Percentiles rank a stretch among this genome's conserved stretches.
Conservation (phyloP, 2,329 filamentous ascomycete genomes). For the Aspergillus amoenus region DNA sequence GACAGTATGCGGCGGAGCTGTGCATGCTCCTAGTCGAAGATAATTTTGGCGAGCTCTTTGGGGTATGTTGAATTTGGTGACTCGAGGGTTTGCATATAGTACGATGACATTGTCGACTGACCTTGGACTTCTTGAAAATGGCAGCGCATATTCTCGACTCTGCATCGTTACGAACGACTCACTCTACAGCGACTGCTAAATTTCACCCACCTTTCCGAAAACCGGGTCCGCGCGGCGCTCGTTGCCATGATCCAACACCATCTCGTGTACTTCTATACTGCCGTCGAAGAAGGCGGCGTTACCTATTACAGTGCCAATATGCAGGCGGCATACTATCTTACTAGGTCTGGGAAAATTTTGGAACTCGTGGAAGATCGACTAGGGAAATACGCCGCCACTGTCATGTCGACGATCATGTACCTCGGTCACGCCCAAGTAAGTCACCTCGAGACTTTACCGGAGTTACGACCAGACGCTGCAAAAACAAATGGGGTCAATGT, state of each 20-base stretch:
- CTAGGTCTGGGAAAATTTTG: constrained; percentile 78
- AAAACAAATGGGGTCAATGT: constrained; percentile 27
- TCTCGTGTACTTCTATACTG: constrained; percentile 72
- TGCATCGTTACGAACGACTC: constrained; percentile 77
- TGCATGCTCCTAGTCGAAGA: constrained; percentile 87
- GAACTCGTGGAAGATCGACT: constrained; percentile 72
- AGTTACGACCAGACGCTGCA: constrained; percentile 27
- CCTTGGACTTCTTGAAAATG: neutral
- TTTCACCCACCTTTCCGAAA: constrained; percentile 69
- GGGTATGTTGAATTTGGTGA: constrained; percentile 60
- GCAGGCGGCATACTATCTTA: constrained; percentile 74
- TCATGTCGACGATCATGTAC: constrained; percentile 72
- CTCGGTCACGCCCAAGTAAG: constrained; percentile 69
- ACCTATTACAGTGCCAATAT: constrained; percentile 84
- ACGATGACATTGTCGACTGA: constrained; percentile 5
- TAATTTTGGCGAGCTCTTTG: constrained; percentile 85
- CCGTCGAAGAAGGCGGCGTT: constrained; percentile 58
- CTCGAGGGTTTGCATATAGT: neutral
- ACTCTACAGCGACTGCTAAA: constrained; percentile 67
- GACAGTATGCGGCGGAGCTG: constrained; percentile 75
- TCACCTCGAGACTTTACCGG: constrained; percentile 44
- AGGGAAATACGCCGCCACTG: constrained; percentile 69
- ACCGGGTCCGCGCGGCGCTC: constrained; percentile 77
- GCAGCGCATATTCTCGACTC: constrained; percentile 79
- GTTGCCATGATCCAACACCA: constrained; percentile 86